Evolutionary conservation across 768 basidiomycete genomes (phyloP), one percentile per base, ranked within the genome.

Genomic region (Lyophyllum semitale): DNA sequence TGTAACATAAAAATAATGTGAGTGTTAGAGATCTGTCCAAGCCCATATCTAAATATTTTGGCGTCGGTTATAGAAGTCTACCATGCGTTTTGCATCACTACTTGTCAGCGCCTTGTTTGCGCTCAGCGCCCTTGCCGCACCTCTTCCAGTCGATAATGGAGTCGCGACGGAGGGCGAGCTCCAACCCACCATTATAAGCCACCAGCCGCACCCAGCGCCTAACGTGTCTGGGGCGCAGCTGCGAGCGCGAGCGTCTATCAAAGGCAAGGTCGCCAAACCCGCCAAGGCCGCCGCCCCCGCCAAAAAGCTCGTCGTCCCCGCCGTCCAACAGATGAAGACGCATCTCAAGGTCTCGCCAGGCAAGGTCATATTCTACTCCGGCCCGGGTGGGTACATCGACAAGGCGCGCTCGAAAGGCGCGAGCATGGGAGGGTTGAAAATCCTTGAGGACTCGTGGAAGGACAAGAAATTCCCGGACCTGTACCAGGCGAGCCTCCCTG

Each of bases 331-430:
- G 17, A 46, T 54, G 20, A 54, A 54, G 26, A 4, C 8, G 5
- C n/a, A 46, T 12, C 53, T 54, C 22, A 15, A 26, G 11, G 35
- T 47, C 23, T 8, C 37, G 15, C 43, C 43, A 2, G 33, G 33
- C 44, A 54, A 53, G 27, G 23, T 48, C 12, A 41, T 59, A 27
- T 59, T 54, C 49, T 59, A 54, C 44, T 49, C 58, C 27, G 58
- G 58, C 6, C 58, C 58, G 17, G 58, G 58, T 5, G 58, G 58
- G 12, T 59, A 54, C 48, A 27, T 30, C 20, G 22, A 41, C 7
- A 27, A 29, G 6, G 58, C 58, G 35, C 42, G 32, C 13, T n/a
- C 45, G 2, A 30, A n/a, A 3, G 38, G 20, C 13, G 26, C 41
- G 20, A 32, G 30, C 17, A 51, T 54, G 30, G 48, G n/a, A n/a